Evolutionary conservation across 2,329 filamentous ascomycete species (phyloP), one percentile per base, ranked within the genome.

Genomic region (Golovinomyces cichoracearum): DNA sequence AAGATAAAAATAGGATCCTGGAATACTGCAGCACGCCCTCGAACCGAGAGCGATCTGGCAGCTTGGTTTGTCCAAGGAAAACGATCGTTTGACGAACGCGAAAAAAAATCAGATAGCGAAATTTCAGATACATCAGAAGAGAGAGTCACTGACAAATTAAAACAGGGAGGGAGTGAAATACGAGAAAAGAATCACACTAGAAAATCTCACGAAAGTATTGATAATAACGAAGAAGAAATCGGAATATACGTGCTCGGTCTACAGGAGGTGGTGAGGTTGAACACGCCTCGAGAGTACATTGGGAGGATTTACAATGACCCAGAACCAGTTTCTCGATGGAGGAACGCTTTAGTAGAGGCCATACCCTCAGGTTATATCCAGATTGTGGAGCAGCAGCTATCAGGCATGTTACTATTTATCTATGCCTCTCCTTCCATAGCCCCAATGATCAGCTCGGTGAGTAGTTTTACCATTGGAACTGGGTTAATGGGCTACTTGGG

Each of bases 401-500:
- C 90, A 4, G 90, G 92, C 0, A 64, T 98, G 21, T 67, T 93
- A 37, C 67, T 94, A 2, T 68, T 95, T 25, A 72, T 94, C 23
- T 95, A 90, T 59, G 86, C 84, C 2, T 83, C 86, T 0, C 78
- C 85, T 0, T 72, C 76, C 7, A 68, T 95, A 37, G 74, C 74
- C 1, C 70, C 77, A 0, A 80, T 78, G 2, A 73, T 95, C 56
- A 82, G 76, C 52, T 82, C 83, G 45, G 75, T 93, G 55, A 92
- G 83, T 62, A 85, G 80, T 1, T 77, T 77, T 4, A 80, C 75
- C 50, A 79, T 95, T 6, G 88, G 86, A 0, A 98, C 90, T 0
- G 90, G 90, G 0, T 63, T 95, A 40, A 74, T 92, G 63, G 88
- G 88, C 0, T 93, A 93, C 59, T 79, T 94, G 67, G 90, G 90